These are phyloP conservation scores for Pseudopyricularia cyperi DNA, from an alignment of 2,329 filamentous ascomycete species.

Conservation along the genomic window DNA sequence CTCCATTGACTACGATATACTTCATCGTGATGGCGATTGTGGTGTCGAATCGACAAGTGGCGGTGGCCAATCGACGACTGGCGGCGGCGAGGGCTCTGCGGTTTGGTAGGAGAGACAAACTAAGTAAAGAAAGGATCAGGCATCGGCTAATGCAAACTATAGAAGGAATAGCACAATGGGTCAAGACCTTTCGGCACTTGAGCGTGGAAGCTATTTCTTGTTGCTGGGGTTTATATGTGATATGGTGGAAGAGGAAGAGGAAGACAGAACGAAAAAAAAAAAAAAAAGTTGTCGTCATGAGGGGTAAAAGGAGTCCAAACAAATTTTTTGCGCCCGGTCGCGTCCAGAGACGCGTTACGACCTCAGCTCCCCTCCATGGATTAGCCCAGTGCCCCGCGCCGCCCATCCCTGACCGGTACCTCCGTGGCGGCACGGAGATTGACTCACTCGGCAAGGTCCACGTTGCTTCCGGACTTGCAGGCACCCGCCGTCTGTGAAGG, in stretches of 20 bases:
- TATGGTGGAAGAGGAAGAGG: background rate
- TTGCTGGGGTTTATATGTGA: background rate
- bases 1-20: slow-evolving; percentile 12
- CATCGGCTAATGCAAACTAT: background rate
- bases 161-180: background rate
- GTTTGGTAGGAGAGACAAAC: background rate
- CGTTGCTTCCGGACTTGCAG: no score
- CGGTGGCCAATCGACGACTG: background rate
- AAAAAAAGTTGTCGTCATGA: background rate
- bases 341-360: background rate
- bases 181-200: background rate
- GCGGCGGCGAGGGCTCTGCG: background rate
- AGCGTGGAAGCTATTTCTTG: background rate
- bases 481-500: no score
- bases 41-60: background rate
- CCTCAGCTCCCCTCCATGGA: background rate
- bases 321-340: background rate
- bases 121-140: background rate
- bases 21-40: slow-evolving; percentile 8
- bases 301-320: background rate
- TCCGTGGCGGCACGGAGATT: no score
- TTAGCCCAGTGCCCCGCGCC: background rate
- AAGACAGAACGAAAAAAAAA: background rate
- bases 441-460: no score
- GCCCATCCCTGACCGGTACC: background rate